phyloP scores from a whole-genome alignment of 148 eudicot species.

The Beta vulgaris region DNA sequence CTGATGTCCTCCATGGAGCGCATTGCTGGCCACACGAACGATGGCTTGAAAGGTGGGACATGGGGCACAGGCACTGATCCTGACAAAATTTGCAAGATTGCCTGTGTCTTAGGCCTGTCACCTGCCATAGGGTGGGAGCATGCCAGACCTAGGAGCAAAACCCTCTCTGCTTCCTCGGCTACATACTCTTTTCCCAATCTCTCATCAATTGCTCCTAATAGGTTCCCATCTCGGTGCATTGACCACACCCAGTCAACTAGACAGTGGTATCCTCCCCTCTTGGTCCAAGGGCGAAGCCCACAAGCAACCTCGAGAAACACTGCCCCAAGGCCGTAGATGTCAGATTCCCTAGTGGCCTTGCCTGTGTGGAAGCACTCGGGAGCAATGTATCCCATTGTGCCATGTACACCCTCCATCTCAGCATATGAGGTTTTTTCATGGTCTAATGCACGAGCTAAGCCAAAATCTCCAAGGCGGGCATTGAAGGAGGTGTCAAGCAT shows the following conservation, averaged over 20 bases:
- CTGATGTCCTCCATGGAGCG: constrained; percentile 35
- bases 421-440: constrained; percentile 59
- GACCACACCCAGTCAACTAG: constrained; percentile 85
- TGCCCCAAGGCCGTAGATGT: constrained; percentile 72
- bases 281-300: constrained; percentile 59
- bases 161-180: constrained; percentile 53
- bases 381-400: constrained; percentile 86
- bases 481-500: constrained; percentile 75
- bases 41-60: constrained; percentile 68
- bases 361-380: constrained; percentile 87
- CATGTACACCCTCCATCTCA: constrained; percentile 64
- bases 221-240: constrained; percentile 52
- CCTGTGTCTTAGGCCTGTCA: constrained; percentile 58
- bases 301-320: constrained; percentile 63
- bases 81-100: constrained; percentile 51
- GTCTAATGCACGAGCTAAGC: constrained; percentile 80
- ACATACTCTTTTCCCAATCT: constrained; percentile 44
- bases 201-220: constrained; percentile 55
- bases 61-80: constrained; percentile 47
- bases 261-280: constrained; percentile 40
- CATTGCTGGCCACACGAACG: constrained; percentile 69
- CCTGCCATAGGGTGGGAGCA: constrained; percentile 67
- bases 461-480: constrained; percentile 86
- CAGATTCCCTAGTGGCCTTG: constrained; percentile 68
- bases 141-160: constrained; percentile 62